These are phyloP conservation scores for Pseudognaphalium luteoalbum DNA, from an alignment of 129 eudicot species.

Conservation along the genomic window DNA sequence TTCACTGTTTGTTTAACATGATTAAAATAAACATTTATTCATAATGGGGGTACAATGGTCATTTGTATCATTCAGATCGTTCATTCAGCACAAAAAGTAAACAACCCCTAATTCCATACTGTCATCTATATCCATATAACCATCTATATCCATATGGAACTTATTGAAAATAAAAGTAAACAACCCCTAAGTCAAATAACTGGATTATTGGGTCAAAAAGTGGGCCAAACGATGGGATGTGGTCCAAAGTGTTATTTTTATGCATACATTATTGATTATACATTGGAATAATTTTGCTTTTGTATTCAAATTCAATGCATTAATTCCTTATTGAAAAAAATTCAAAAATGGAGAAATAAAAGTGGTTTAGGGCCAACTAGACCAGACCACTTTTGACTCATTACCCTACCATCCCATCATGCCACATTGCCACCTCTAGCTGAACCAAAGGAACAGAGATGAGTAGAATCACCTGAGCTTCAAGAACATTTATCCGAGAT, in stretches of 20 bases:
- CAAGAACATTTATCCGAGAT: constrained; percentile 87
- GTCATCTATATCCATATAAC: no score
- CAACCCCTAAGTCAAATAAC: no score
- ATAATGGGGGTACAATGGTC: no score
- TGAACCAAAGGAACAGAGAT: constrained; percentile 10
- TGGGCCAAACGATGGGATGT: constrained; percentile 22
- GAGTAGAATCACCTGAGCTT: constrained; percentile 76
- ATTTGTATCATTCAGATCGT: no score
- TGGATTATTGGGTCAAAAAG: no score
- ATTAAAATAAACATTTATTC: no score
- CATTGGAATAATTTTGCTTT: not conserved
- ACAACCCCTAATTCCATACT: no score
- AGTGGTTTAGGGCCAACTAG: not conserved
- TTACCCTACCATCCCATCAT: constrained; percentile 7
- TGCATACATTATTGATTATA: not conserved
- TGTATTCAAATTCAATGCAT: not conserved
- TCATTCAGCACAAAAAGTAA: no score
- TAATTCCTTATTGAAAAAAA: not conserved
- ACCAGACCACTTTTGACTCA: not conserved
- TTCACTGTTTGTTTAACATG: no score
- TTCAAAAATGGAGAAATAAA: not conserved
- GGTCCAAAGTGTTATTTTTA: not conserved
- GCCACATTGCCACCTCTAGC: constrained; percentile 7
- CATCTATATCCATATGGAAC: no score
- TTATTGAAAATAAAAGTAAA: no score